Evolutionary conservation across 1,284 basidiomycete species (phyloP).

Genomic region (Kwoniella shivajii): DNA sequence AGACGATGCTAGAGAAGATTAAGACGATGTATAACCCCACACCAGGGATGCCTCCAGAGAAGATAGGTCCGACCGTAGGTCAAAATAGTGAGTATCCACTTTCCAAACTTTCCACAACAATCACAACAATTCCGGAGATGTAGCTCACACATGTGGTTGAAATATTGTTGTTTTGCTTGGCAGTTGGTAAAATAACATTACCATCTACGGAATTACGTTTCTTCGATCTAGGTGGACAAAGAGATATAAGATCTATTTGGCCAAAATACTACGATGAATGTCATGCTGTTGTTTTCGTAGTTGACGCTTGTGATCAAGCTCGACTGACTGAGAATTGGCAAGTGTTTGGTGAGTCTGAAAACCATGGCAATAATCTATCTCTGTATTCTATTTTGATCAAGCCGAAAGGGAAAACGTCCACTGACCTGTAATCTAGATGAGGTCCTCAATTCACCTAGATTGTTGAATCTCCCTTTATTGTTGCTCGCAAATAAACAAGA

Average conservation of each 20-base stretch:
- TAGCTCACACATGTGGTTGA: background rate
- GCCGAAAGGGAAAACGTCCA: background rate
- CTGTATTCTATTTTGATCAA: background rate
- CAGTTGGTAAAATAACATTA: conserved; percentile 86
- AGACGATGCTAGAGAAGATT: conserved; percentile 89
- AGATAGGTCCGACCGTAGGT: conserved; percentile 90
- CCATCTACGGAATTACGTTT: conserved; percentile 90
- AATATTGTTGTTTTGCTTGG: background rate
- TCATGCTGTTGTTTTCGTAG: conserved; percentile 88
- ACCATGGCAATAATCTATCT: background rate
- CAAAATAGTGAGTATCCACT: conserved; percentile 74
- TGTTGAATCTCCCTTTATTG: conserved; percentile 81
- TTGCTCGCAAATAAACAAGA: conserved; percentile 94
- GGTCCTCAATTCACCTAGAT: conserved; percentile 79
- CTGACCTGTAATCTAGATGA: too few species aligned
- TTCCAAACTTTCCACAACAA: too few species aligned
- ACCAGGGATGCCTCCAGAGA: conserved; percentile 79
- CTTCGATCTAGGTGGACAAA: conserved; percentile 90
- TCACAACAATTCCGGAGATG: too few species aligned
- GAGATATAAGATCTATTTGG: conserved; percentile 90
- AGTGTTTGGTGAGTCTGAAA: conserved; percentile 73
- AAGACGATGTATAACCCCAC: conserved; percentile 85
- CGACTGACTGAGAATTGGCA: conserved; percentile 88
- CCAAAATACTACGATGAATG: conserved; percentile 90
- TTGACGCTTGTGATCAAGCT: conserved; percentile 84